phyloP scores from a whole-genome alignment of 192 early-diverging fungal species.

The Entomortierella lignicola region DNA sequence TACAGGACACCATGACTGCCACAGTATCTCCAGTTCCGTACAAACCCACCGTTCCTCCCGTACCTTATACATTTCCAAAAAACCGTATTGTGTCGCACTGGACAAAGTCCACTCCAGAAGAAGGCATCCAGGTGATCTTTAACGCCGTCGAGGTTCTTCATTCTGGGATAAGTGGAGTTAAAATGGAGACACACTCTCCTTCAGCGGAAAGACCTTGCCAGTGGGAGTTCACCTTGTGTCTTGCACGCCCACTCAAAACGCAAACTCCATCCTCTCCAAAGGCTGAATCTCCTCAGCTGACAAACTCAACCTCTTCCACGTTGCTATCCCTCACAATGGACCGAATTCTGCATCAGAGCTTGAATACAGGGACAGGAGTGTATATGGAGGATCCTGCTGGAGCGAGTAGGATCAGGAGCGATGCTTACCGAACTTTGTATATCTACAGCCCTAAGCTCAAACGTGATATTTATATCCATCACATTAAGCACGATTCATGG shows the following conservation, averaged over 20 bases:
- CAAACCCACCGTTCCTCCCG: neutral
- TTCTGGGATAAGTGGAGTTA: neutral
- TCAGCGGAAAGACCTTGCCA: conserved; percentile 24
- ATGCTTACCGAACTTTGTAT: conserved; percentile 31
- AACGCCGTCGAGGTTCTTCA: conserved; percentile 3
- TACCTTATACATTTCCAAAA: neutral
- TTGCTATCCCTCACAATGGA: conserved; percentile 20
- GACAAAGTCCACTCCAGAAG: conserved; percentile 35
- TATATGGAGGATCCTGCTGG: conserved; percentile 3
- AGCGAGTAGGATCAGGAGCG: conserved; percentile 7
- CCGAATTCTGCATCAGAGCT: neutral
- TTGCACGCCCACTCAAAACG: neutral
- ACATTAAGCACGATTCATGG: conserved; percentile 9
- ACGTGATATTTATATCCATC: conserved; percentile 26
- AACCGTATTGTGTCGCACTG: conserved; percentile 28
- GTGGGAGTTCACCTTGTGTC: conserved; percentile 31
- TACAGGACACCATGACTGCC: neutral
- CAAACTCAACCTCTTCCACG: neutral
- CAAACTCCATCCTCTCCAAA: neutral
- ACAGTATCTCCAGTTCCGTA: neutral
- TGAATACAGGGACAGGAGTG: neutral
- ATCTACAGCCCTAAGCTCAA: conserved; percentile 33
- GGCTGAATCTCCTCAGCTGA: neutral
- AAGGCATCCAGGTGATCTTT: conserved; percentile 41
- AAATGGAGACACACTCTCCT: conserved; percentile 17